phyloP scores from a whole-genome alignment of 768 basidiomycete genomes.

The Vararia minispora region DNA sequence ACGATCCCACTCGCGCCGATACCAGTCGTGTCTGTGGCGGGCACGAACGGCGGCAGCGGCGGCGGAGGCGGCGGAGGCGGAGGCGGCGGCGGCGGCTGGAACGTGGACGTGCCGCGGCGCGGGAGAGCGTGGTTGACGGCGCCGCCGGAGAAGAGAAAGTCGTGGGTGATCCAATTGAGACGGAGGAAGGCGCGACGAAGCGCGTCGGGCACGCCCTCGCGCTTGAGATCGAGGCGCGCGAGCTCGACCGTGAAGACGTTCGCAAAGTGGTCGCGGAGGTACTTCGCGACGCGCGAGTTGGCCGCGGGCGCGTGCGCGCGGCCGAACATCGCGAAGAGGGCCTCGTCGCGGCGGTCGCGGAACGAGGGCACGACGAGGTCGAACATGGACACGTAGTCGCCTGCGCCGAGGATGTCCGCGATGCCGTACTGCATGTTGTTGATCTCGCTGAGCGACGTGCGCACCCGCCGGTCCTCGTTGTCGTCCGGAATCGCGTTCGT shows the following conservation, averaged over 20 bases:
- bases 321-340: slow-evolving; percentile 95
- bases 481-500: slow-evolving; percentile 74
- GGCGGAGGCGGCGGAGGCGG: no score
- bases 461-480: slow-evolving; percentile 79
- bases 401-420: slow-evolving; percentile 78
- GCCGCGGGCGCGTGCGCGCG: slow-evolving; percentile 46
- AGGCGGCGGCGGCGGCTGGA: slow-evolving; percentile 20
- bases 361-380: slow-evolving; percentile 89
- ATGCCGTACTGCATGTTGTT: slow-evolving; percentile 94
- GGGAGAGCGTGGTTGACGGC: slow-evolving; percentile 15
- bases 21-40: slow-evolving; percentile 46
- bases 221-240: slow-evolving; percentile 27
- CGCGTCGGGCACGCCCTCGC: slow-evolving; percentile 60
- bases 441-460: slow-evolving; percentile 82
- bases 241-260: slow-evolving; percentile 51
- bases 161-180: slow-evolving; percentile 75
- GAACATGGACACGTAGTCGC: slow-evolving; percentile 76
- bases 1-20: slow-evolving; percentile 79
- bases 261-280: slow-evolving; percentile 73
- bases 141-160: slow-evolving; percentile 39
- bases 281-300: slow-evolving; percentile 70
- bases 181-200: slow-evolving; percentile 79
- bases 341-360: slow-evolving; percentile 63
- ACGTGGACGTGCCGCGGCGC: slow-evolving; percentile 25
- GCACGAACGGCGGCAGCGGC: no score